Base-by-base conservation (phyloP, 1,139 yeast species). In the Kodamaea suecica region DNA sequence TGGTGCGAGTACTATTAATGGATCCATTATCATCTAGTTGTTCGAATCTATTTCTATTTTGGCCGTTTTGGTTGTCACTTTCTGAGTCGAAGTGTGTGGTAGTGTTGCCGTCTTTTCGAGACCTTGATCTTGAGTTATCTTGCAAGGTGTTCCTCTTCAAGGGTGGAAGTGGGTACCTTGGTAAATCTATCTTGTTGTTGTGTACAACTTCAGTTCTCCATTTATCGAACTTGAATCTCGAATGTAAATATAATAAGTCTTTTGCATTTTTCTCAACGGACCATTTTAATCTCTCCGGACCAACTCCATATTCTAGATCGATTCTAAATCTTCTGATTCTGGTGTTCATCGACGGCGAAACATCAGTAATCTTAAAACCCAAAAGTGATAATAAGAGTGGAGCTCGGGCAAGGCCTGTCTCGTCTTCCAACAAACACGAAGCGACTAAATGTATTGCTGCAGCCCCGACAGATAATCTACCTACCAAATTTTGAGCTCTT, bases 291-390 rank as follows among this genome's bases (percentile, higher is more conserved):
- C 92, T 65, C 37, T 83, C 78, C 4, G 79, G 77, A 1, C 96
- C 96, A 13, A 88, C 79, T 2, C 97, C 98, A 52, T 92, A 92
- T 52, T 88, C 96, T 37, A 92, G 64, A 38, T 83, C 85, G 14
- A 92, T 64, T 41, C 74, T 70, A 48, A 75, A 87, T 35, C 67
- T 75, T 39, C 82, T 63, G 40, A 75, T 75, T 42, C 69, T 74
- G 3, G 74, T 70, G 37, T 52, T 49, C 4, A 61, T 53, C 11
- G 62, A 55, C 14, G 57, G 55, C 1, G 81, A 69, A 10, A 69
- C 63, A 44, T 76, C 87, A 36, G 74, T 67, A 3, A 92, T 66
- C 33, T 70, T 68, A 29, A 88, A 67, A 10, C 88, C 84, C 30
- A 92, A 56, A 53, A 88, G 76, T 10, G 85, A 80, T 26, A 88